Percentiles rank a stretch among this genome's conserved stretches.
phyloP scores from a whole-genome alignment of 371 early-diverging fungal genomes.

The Funneliformis caledonium region DNA sequence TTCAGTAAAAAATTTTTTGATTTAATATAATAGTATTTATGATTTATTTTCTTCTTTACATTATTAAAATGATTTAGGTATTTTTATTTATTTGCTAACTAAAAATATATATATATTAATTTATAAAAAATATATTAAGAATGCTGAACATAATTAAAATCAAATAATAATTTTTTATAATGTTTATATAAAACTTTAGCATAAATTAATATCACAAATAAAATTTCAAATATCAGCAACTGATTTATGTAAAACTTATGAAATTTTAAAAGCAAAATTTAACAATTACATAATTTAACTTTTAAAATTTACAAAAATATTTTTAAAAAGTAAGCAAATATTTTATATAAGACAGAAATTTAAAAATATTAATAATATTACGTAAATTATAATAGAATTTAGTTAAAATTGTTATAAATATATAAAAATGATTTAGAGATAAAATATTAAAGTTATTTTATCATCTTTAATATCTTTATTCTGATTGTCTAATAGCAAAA shows the following conservation, averaged over 20 bases:
- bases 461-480: too few species aligned
- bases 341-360: too few species aligned
- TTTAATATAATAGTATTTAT: not conserved
- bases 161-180: not conserved
- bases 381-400: too few species aligned
- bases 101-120: not conserved
- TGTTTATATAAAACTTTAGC: not conserved
- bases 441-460: too few species aligned
- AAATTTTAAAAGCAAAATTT: slow-evolving; percentile 4
- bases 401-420: too few species aligned
- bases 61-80: not conserved
- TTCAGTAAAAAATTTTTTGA: not conserved
- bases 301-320: too few species aligned
- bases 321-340: too few species aligned
- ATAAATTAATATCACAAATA: not conserved
- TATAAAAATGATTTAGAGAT: too few species aligned
- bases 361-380: too few species aligned
- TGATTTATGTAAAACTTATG: not conserved
- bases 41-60: not conserved
- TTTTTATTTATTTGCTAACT: not conserved
- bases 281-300: too few species aligned
- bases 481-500: too few species aligned
- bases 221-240: not conserved
- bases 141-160: not conserved
- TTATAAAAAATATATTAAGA: not conserved